phyloP scores from a whole-genome alignment of 1,284 basidiomycete genomes.

The Trichosporon asahii region DNA sequence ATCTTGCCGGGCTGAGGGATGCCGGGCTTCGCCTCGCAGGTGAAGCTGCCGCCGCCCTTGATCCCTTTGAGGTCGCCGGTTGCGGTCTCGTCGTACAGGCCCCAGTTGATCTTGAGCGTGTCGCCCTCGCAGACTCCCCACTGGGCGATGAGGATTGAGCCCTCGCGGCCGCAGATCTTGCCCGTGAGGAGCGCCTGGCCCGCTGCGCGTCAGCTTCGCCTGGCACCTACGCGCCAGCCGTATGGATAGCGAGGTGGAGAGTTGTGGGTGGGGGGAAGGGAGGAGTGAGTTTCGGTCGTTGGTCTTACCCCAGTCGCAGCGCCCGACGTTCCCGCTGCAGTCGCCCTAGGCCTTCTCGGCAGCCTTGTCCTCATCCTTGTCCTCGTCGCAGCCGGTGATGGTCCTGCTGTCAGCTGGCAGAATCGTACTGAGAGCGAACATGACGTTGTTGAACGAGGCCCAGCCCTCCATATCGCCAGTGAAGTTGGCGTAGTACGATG shows the following conservation, averaged over 20 bases:
- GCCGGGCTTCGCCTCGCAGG: neutral
- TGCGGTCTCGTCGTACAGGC: neutral
- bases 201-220: neutral
- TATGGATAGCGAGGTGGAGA: neutral
- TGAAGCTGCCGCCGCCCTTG: constrained; percentile 1
- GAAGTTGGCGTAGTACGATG: neutral
- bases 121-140: neutral
- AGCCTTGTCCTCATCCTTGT: neutral
- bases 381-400: neutral
- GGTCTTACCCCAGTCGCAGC: constrained; percentile 3
- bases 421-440: neutral
- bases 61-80: neutral
- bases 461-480: constrained; percentile 8
- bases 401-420: neutral
- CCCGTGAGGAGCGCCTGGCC: neutral
- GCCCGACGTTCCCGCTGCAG: neutral
- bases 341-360: too few species aligned
- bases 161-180: neutral
- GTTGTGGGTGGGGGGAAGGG: too few species aligned
- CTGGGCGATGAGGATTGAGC: neutral
- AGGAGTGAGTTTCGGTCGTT: neutral
- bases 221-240: too few species aligned
- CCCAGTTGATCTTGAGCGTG: neutral
- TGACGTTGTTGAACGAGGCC: neutral
- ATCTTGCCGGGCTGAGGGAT: neutral